phyloP scores from a whole-genome alignment of 2,329 filamentous ascomycete species.

The Diaporthe sp. region DNA sequence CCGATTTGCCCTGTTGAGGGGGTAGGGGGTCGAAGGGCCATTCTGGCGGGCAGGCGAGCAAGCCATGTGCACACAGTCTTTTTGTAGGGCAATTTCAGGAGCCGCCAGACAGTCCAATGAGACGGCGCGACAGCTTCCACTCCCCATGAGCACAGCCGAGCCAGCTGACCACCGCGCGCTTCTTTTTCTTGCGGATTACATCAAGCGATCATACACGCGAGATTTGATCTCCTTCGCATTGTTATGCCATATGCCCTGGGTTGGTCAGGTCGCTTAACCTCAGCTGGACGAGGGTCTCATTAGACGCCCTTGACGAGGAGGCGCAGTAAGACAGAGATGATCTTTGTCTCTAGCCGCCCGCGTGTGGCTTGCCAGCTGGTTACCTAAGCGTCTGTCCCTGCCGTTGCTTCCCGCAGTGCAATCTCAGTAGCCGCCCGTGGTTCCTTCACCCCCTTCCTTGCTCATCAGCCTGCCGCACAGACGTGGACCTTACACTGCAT shows the following conservation, averaged over 20 bases:
- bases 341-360: constrained; percentile 25
- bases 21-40: not conserved
- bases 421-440: constrained; percentile 35
- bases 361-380: not conserved
- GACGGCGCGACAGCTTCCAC: constrained; percentile 1
- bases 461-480: constrained; percentile 13
- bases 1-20: constrained; percentile 29
- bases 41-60: constrained; percentile 5
- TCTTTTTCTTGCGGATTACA: constrained; percentile 7
- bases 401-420: not conserved
- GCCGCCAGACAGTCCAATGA: constrained; percentile 41
- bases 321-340: constrained; percentile 2
- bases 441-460: not conserved
- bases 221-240: constrained; percentile 21
- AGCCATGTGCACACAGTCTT: not conserved
- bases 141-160: constrained; percentile 1
- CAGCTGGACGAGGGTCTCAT: constrained; percentile 35
- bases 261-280: constrained; percentile 1
- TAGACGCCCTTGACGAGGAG: constrained; percentile 35
- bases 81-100: constrained; percentile 30
- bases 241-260: not conserved
- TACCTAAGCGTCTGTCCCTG: constrained; percentile 31
- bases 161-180: constrained; percentile 33
- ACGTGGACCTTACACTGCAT: not conserved
- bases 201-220: constrained; percentile 33